Base-by-base conservation (phyloP, 352 stramenopile genomes). In the Globisporangium mamillatum region DNA sequence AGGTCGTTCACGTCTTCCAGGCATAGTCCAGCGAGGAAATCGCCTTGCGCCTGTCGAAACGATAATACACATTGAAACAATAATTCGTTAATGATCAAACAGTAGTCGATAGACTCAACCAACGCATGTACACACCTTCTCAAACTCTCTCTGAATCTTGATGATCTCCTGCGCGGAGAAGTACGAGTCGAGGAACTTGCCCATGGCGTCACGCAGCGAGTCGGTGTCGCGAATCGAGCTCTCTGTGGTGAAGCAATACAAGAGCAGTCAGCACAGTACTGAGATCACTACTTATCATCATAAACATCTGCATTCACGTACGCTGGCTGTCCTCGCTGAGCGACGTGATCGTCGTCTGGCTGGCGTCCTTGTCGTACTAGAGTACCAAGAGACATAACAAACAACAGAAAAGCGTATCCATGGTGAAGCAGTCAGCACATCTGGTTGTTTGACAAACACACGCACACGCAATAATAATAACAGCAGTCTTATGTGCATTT, bases 1-100 rank as follows among this genome's bases (percentile, higher is more conserved):
- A 92, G 72, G 62, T 92, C 84, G 67, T 92, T 75, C 25, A 91
- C 74, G 62, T 92, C 81, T 55, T 92, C 84, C 3, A 92, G 71
- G 63, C 79, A 83, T 16, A 92, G 67, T 12, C 77, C 77, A 22
- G 79, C 74, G 9, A 93, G 56, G 53, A 93, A 91, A 59, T 86
- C 79, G 27, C 34, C 38, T 53, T 90, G 79, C 0, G 77, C 69
- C 84, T 90, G 41, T 50, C 14, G 12, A 1, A 18, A 12, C 8
- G 20, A 38, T 36, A 59, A 22, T 34, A 38, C 36, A 44, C 36
- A 32, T 22, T 8, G 6, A 16, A 22, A 59, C 32, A 59, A 59
- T 25, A 32, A 12, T 44, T 27, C 53, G 25, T 29, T 14, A 22
- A 34, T 25, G 18, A 25, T 16, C 8, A 55, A 24, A 55, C 6